Conservation (phyloP, 345 rosid genomes). For the Melaleuca quinquenervia region DNA sequence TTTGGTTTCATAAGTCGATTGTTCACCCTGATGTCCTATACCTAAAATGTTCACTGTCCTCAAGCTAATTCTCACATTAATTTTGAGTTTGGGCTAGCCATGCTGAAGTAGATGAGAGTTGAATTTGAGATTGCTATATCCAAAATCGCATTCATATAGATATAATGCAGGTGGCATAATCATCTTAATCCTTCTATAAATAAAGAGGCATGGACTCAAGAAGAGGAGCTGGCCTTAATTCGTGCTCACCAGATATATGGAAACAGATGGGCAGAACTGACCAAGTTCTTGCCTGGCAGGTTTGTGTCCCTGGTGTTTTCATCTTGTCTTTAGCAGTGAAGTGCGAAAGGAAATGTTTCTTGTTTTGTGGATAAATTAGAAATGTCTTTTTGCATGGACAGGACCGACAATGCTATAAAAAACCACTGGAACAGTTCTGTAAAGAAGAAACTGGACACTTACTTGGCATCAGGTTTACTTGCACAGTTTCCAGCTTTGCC, state of each 20-base stretch:
- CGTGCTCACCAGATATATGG: conserved; percentile 97
- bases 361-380: neutral
- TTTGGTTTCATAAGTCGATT: neutral
- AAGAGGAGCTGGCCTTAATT: conserved; percentile 91
- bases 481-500: conserved; percentile 68
- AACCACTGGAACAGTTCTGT: conserved; percentile 99
- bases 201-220: conserved; percentile 99
- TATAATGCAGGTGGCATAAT: conserved; percentile 85
- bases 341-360: neutral
- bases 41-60: neutral
- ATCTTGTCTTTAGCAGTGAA: neutral
- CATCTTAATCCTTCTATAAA: conserved; percentile 95
- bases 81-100: neutral
- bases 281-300: conserved; percentile 99
- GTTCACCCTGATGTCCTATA: neutral
- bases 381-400: conserved; percentile 25
- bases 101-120: neutral
- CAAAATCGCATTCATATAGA: neutral
- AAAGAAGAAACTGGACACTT: conserved; percentile 93
- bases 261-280: conserved; percentile 97
- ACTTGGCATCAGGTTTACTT: conserved; percentile 79
- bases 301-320: conserved; percentile 12
- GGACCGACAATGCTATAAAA: conserved; percentile 98
- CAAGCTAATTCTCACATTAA: neutral
- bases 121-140: neutral